Evolutionary conservation across 2,329 filamentous ascomycete genomes (phyloP).

Genomic region (Colletotrichum karsti): DNA sequence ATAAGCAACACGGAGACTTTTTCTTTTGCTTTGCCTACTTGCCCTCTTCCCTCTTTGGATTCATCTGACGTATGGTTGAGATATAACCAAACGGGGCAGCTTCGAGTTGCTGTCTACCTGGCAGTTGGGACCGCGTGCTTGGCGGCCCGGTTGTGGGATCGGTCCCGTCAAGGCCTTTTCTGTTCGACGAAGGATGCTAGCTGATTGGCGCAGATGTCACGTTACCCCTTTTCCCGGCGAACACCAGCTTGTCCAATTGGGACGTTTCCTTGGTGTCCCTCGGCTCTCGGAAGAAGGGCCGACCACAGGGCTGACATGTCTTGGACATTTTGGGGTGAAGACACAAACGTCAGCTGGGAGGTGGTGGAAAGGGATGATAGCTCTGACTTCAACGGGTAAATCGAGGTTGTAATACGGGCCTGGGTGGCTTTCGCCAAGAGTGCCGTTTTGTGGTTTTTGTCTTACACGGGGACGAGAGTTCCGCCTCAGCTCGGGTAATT

Average conservation of each 20-base stretch:
- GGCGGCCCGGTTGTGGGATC: neutral
- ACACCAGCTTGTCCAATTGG: too few relatives aligned
- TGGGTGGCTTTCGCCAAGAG: neutral
- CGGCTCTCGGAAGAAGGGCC: neutral
- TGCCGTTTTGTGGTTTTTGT: neutral
- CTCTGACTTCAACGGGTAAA: neutral
- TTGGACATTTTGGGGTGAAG: neutral
- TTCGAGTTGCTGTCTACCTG: neutral
- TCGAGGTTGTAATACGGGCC: neutral
- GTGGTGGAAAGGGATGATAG: neutral
- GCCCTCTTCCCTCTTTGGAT: neutral
- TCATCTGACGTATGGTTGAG: neutral
- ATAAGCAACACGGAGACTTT: too few relatives aligned
- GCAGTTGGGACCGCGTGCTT: neutral
- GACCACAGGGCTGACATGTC: neutral
- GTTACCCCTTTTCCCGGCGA: too few relatives aligned
- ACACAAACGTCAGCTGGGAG: neutral
- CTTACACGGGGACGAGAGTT: too few relatives aligned
- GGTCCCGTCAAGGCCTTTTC: neutral
- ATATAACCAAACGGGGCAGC: neutral
- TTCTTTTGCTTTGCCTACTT: too few relatives aligned
- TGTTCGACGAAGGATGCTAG: too few relatives aligned
- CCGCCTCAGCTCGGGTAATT: too few relatives aligned
- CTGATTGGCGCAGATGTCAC: too few relatives aligned
- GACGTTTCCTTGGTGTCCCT: too few relatives aligned